phyloP scores from a whole-genome alignment of 2,329 filamentous ascomycete genomes.

The Neoascochyta sp. region DNA sequence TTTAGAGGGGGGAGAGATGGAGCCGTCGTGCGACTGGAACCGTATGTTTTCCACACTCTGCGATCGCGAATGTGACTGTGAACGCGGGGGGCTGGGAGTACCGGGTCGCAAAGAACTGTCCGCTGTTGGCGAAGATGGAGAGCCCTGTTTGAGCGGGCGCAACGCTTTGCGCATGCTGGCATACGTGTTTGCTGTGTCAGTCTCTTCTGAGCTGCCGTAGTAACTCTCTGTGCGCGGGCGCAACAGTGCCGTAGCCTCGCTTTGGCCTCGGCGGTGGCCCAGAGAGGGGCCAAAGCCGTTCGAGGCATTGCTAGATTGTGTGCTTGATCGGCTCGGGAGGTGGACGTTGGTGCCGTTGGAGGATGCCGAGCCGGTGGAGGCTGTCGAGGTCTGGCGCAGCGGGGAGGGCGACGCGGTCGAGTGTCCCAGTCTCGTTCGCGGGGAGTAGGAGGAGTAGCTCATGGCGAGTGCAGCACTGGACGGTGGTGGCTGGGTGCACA shows the following conservation, averaged over 20 bases:
- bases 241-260: constrained; percentile 62
- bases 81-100: constrained; percentile 14
- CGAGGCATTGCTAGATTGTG: constrained; percentile 69
- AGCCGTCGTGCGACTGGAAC: constrained; percentile 45
- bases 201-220: constrained; percentile 37
- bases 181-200: constrained; percentile 62
- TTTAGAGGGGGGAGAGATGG: constrained; percentile 43
- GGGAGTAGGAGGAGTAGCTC: constrained; percentile 35
- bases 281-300: constrained; percentile 49
- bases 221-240: constrained; percentile 49
- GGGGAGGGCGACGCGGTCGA: constrained; percentile 43
- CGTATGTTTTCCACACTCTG: constrained; percentile 42
- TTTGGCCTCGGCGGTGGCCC: constrained; percentile 70
- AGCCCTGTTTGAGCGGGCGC: constrained; percentile 48
- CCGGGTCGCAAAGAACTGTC: constrained; percentile 24
- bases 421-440: constrained; percentile 41
- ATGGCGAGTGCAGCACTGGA: constrained; percentile 22
- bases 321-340: constrained; percentile 62
- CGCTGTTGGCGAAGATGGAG: constrained; percentile 27
- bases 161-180: constrained; percentile 71
- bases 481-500: too few species aligned
- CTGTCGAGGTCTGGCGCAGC: constrained; percentile 63
- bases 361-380: constrained; percentile 66
- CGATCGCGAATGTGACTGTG: constrained; percentile 28
- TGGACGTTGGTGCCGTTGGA: constrained; percentile 61